phyloP scores from a whole-genome alignment of 306 rosid genomes.

The Inga leiocalycina region DNA sequence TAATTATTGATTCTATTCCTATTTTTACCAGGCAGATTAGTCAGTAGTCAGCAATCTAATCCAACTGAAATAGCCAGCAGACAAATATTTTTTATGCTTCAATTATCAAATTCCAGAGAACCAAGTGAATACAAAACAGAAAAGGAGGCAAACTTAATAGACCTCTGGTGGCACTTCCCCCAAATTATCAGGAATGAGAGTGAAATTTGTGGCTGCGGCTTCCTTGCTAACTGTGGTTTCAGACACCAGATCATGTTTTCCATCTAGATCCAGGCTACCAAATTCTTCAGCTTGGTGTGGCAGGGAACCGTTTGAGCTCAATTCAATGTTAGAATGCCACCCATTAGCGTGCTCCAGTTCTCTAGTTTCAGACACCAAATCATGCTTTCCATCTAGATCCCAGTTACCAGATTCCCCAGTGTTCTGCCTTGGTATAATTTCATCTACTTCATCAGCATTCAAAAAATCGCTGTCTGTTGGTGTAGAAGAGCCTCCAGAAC shows the following conservation, averaged over 20 bases:
- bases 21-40: conserved; percentile 13
- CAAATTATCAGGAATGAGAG: conserved; percentile 38
- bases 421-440: conserved; percentile 46
- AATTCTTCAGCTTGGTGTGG: conserved; percentile 49
- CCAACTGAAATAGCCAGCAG: conserved; percentile 28
- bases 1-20: conserved; percentile 18
- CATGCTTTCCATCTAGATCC: conserved; percentile 52
- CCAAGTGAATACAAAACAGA: conserved; percentile 32
- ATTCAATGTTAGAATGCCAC: conserved; percentile 76
- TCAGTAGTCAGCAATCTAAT: conserved; percentile 25
- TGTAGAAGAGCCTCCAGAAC: conserved; percentile 52
- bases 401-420: conserved; percentile 46
- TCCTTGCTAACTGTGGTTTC: conserved; percentile 54
- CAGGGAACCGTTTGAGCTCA: conserved; percentile 59
- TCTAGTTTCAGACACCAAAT: conserved; percentile 43
- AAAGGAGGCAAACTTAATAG: conserved; percentile 36
- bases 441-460: conserved; percentile 63
- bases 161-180: conserved; percentile 99
- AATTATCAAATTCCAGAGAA: conserved; percentile 22
- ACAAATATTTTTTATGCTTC: conserved; percentile 16
- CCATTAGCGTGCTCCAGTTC: conserved; percentile 46
- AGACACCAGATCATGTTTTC: conserved; percentile 44
- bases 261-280: conserved; percentile 44
- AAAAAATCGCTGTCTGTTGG: conserved; percentile 41
- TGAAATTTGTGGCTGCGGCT: conserved; percentile 42